Conservation (phyloP, 2,329 filamentous ascomycete species). For the Fusarium luffae region DNA sequence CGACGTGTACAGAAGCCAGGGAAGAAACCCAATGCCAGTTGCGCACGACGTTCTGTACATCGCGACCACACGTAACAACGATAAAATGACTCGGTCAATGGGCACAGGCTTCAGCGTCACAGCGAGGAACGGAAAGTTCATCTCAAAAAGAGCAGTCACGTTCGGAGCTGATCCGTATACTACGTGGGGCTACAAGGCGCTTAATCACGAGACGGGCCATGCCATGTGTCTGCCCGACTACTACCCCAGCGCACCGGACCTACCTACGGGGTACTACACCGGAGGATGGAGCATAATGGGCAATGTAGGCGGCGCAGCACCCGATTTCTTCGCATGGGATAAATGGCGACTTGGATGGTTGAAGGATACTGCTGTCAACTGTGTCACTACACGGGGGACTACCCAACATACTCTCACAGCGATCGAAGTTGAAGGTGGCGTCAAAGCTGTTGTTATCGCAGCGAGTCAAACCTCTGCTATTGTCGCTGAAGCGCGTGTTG, state of each 20-base stretch:
- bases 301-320: conserved; percentile 48
- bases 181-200: conserved; percentile 49
- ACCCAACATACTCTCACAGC: conserved; percentile 43
- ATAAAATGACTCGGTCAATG: conserved; percentile 9
- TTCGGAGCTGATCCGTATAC: conserved; percentile 49
- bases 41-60: conserved; percentile 31
- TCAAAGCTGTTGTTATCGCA: conserved; percentile 29
- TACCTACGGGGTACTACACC: conserved; percentile 46
- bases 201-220: conserved; percentile 55
- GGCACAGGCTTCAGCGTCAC: conserved; percentile 15
- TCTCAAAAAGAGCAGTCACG: conserved; percentile 44
- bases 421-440: conserved; percentile 11
- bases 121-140: neutral
- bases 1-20: conserved; percentile 7
- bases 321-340: conserved; percentile 54
- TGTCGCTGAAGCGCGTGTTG: conserved; percentile 49
- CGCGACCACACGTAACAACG: conserved; percentile 16
- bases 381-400: conserved; percentile 40
- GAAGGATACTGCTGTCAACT: conserved; percentile 49
- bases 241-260: conserved; percentile 45
- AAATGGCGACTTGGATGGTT: conserved; percentile 55
- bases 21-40: conserved; percentile 6
- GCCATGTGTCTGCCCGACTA: conserved; percentile 53
- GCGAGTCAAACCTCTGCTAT: conserved; percentile 37
- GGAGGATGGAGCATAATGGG: conserved; percentile 55